A percentile compares a stretch with the other conserved stretches of the same genome.
These are phyloP conservation scores for Cicer pinnatifidum DNA, from an alignment of 306 rosid genomes.

Conservation along the genomic window DNA sequence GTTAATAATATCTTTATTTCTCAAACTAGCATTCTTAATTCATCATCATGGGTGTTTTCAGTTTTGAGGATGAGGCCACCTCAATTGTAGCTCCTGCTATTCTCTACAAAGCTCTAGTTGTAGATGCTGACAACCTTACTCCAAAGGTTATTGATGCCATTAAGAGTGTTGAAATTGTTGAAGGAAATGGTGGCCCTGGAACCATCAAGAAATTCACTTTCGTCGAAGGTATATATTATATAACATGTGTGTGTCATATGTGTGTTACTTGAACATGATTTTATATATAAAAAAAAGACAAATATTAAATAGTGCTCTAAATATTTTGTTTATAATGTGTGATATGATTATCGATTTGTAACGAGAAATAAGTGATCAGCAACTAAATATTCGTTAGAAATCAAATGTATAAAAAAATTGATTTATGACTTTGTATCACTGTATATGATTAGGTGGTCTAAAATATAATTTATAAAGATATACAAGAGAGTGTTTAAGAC, in stretches of 20 bases:
- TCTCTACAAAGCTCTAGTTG: constrained; percentile 44
- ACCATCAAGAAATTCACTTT: constrained; percentile 52
- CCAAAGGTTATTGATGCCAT: constrained; percentile 35
- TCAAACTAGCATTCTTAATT: neutral
- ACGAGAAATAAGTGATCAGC: no score
- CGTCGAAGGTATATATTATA: constrained; percentile 14
- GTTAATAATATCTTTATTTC: neutral
- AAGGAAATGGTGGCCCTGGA: constrained; percentile 51
- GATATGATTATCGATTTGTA: no score
- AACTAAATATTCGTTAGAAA: no score
- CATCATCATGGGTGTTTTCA: constrained; percentile 46
- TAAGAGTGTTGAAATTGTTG: constrained; percentile 37
- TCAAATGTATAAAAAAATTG: no score
- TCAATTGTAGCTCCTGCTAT: constrained; percentile 38
- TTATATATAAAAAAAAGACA: no score
- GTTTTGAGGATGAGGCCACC: constrained; percentile 38
- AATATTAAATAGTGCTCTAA: no score
- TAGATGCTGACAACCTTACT: constrained; percentile 24
- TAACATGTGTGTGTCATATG: neutral
- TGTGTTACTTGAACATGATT: no score
- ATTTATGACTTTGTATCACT: no score
- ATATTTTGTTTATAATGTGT: no score
- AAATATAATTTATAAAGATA: no score
- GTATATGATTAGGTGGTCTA: no score
- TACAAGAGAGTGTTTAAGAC: no score